Percentiles rank a stretch among this genome's conserved stretches.
These are phyloP conservation scores for Spiromastix sp. DNA, from an alignment of 2,329 filamentous ascomycete species.

Conservation along the genomic window DNA sequence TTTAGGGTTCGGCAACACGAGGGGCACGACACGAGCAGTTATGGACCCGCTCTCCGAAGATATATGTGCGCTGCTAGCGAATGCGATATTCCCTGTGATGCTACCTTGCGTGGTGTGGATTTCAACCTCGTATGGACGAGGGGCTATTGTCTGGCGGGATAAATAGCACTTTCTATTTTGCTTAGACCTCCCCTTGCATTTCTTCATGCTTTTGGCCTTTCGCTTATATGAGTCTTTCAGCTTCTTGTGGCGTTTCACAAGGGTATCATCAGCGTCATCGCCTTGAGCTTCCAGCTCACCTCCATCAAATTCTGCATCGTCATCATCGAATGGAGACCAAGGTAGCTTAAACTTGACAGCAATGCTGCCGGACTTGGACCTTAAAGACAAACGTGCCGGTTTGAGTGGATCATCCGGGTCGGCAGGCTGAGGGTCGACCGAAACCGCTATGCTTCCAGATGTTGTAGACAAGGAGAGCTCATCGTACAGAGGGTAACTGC, in stretches of 20 bases:
- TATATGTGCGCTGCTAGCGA: conserved; percentile 37
- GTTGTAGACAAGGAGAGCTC: conserved; percentile 21
- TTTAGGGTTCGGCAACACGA: conserved; percentile 7
- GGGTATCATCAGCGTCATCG: neutral
- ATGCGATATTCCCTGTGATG: conserved; percentile 34
- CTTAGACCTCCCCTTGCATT: neutral
- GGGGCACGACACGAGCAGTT: conserved; percentile 39
- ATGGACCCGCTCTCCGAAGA: conserved; percentile 39
- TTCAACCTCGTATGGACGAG: conserved; percentile 18
- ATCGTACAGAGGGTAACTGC: conserved; percentile 23
- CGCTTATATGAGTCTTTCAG: neutral
- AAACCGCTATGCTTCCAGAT: conserved; percentile 20
- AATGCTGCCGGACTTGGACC: conserved; percentile 18
- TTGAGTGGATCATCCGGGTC: conserved; percentile 15
- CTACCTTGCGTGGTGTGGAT: conserved; percentile 20
- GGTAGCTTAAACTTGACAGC: conserved; percentile 15
- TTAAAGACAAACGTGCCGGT: conserved; percentile 19
- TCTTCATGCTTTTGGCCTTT: neutral
- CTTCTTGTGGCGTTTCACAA: too few species aligned
- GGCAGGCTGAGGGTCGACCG: conserved; percentile 22
- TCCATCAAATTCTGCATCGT: conserved; percentile 5
- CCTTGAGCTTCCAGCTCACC: neutral
- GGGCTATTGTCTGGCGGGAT: conserved; percentile 8
- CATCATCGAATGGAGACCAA: too few species aligned
- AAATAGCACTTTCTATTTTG: neutral